Conservation (phyloP, 352 stramenopile species). For the Saprolegnia diclina region DNA sequence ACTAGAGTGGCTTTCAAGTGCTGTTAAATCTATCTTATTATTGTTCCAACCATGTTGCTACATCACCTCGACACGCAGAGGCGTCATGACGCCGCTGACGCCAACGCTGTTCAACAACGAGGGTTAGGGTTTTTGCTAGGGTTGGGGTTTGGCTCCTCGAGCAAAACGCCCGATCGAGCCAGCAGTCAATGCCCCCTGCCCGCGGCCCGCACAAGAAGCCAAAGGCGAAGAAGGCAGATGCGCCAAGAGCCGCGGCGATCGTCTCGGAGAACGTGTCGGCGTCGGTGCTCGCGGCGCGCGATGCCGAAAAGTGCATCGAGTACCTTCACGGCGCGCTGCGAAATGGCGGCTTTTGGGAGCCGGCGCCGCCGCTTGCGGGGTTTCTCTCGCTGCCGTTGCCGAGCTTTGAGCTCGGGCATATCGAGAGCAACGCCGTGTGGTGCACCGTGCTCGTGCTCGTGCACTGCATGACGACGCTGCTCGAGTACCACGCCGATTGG, state of each 20-base stretch:
- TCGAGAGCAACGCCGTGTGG: slow-evolving; percentile 48
- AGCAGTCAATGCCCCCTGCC: too few species aligned
- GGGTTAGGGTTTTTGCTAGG: too few species aligned
- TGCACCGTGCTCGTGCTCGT: slow-evolving; percentile 44
- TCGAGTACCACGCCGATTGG: slow-evolving; percentile 49
- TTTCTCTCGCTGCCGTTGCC: background rate
- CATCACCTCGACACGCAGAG: too few species aligned
- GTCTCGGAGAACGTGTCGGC: background rate
- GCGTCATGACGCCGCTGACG: too few species aligned
- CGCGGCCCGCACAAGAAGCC: background rate
- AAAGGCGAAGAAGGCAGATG: background rate
- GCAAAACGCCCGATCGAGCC: too few species aligned
- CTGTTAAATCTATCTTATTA: background rate
- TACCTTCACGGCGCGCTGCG: background rate
- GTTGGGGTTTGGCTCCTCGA: too few species aligned
- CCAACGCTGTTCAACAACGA: too few species aligned
- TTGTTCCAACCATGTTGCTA: background rate
- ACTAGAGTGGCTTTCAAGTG: background rate
- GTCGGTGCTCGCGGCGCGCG: background rate
- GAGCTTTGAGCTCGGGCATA: slow-evolving; percentile 24
- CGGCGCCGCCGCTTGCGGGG: background rate
- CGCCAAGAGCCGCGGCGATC: background rate
- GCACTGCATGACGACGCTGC: slow-evolving; percentile 37
- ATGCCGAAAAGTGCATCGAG: background rate
- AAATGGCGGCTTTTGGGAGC: background rate